Evolutionary conservation across 345 rosid species (phyloP), one percentile per base, ranked within the genome.

Genomic region (Gossypium stocksii): DNA sequence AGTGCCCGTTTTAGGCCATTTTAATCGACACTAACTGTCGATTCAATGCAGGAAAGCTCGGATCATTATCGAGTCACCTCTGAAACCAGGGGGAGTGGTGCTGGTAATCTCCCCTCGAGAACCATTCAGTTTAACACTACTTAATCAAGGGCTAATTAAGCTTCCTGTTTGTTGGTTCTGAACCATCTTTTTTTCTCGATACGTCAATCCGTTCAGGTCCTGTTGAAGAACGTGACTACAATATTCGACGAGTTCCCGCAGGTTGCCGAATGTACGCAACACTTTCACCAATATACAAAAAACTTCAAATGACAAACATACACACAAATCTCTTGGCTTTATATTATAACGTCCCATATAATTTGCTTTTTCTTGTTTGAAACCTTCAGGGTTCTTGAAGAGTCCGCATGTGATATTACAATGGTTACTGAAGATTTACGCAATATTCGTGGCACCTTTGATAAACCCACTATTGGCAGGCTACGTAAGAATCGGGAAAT

Each of bases 61-160:
- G 61, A 79, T 87, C 67, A 71, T 91, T 60, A 88, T 77, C 7
- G 95, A 90, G 75, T 91, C 95, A 41, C 95, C 95, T 9, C 80
- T 91, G 79, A 93, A 93, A 85, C 94, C 91, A 44, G 96, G 97
- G 82, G 86, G 87, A 77, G 66, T 86, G 7, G 87, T 79, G 72
- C 81, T 93, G 96, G 98, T 91, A 85, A 87, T 60, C 27, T 20
- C 57, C 2, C 57, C 22, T 53, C 9, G 57, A 53, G 20, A 53
- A 53, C 22, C 19, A 17, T 53, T 34, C 41, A 34, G 41, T 34
- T 34, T 15, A 17, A 53, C 57, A 53, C 22, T 53, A 6, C 57
- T 53, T 53, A 53, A 38, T 23, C 45, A 51, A 25, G 16, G 44
- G 17, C 71, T 25, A 27, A 27, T 70, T 72, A 56, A 22, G 59